phyloP scores from a whole-genome alignment of 108 stramenopile species.

The Phaeodactylum tricornutum region DNA sequence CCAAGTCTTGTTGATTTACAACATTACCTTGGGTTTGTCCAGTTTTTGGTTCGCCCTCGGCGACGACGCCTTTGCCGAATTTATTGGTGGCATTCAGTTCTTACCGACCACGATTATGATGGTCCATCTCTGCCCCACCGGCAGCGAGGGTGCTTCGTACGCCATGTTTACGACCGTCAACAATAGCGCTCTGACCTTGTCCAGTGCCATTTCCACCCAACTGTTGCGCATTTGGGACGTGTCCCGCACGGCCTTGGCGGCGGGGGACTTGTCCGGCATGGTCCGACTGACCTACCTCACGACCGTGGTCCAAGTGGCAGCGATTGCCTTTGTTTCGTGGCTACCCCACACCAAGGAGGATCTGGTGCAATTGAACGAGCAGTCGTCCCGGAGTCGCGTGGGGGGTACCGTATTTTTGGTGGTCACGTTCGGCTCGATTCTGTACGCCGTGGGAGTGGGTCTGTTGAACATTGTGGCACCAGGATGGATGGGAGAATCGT shows the following conservation, averaged over 20 bases:
- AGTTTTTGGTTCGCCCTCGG: slow-evolving; percentile 74
- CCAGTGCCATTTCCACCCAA: slow-evolving; percentile 45
- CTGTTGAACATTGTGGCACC: slow-evolving; percentile 61
- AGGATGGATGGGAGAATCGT: slow-evolving; percentile 36
- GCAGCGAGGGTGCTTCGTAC: slow-evolving; percentile 74
- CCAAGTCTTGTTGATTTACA: slow-evolving; percentile 67
- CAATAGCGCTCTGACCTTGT: slow-evolving; percentile 51
- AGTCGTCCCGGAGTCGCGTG: slow-evolving; percentile 35
- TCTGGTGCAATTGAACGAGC: slow-evolving; percentile 34
- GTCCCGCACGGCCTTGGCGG: slow-evolving; percentile 48
- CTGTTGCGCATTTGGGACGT: slow-evolving; percentile 73
- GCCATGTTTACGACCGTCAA: slow-evolving; percentile 82
- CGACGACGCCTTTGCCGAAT: slow-evolving; percentile 80
- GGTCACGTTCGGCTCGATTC: slow-evolving; percentile 50
- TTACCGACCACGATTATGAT: slow-evolving; percentile 53
- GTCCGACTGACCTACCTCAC: slow-evolving; percentile 66
- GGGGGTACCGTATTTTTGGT: slow-evolving; percentile 69
- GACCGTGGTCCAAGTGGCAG: slow-evolving; percentile 57
- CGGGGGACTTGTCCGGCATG: slow-evolving; percentile 52
- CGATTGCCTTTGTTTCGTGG: slow-evolving; percentile 55
- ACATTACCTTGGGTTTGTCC: slow-evolving; percentile 68
- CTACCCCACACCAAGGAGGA: slow-evolving; percentile 75
- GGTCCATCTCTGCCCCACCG: slow-evolving; percentile 70
- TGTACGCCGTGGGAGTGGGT: slow-evolving; percentile 70
- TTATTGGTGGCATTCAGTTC: slow-evolving; percentile 46